Evolutionary conservation across 345 rosid genomes (phyloP), one percentile per base, ranked within the genome.

Genomic region (Syzygium aromaticum): DNA sequence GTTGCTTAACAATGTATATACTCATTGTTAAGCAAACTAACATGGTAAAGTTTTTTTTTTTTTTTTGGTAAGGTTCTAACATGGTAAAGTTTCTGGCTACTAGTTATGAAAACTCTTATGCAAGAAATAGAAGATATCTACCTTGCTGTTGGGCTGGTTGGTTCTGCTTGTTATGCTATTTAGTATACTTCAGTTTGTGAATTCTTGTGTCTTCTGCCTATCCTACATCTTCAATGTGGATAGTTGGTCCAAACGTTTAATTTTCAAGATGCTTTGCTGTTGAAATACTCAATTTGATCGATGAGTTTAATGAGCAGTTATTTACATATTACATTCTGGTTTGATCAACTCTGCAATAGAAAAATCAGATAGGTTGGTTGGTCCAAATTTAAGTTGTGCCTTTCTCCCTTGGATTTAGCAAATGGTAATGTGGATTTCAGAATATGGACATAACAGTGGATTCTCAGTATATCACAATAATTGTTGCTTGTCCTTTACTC

Each of bases 1-100:
- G 98, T 30, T 98, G 99, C 88, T 61, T 96, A 57, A 93, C 94
- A 59, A 86, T 98, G 94, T 96, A 91, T 90, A 86, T 91, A 88
- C 96, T 96, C 89, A 91, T 98, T 88, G 93, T 91, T 88, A 92
- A 89, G 89, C 93, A 89, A 84, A 90, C 91, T 52, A 89, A 89
- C 90, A 93, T 93, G 98, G 98, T 98, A 94, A 89, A 52, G 8
- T 84, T 87, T 86, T n/a, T n/a, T n/a, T n/a, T n/a, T n/a, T n/a
- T n/a, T n/a, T n/a, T n/a, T n/a, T n/a, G n/a, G n/a, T n/a, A n/a
- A n/a, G n/a, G n/a, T n/a, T n/a, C 91, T 52, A 89, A 89, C 90
- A 93, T 93, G 98, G 98, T 98, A 94, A 89, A 52, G 8, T 84
- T 87, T 86, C 86, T 87, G 57, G 4, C 14, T 54, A 52, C 28